Base-by-base conservation (phyloP, 108 stramenopile species). In the Skeletonema menzelii region DNA sequence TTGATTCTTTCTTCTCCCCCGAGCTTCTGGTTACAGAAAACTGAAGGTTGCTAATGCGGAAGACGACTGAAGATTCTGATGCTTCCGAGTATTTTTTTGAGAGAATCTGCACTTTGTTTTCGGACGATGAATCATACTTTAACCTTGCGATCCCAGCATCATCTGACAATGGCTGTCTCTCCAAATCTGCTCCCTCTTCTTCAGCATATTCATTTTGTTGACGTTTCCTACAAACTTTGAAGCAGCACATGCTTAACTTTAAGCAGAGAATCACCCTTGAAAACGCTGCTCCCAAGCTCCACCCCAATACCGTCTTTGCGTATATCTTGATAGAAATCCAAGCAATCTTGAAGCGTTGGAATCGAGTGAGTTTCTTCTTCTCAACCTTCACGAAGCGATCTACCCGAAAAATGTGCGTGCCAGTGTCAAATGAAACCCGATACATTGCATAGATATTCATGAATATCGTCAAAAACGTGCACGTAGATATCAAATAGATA, bases 401-500 rank as follows among this genome's bases (percentile, higher is more conserved):
- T 11, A 47, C 70, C 59, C 80, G 73, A 28, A 81, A 64, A 19
- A 81, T 63, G 65, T 81, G 81, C 8, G 47, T 66, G 0, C 77
- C 81, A 5, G 66, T 44, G 58, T 93, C 89, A 65, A 93, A 93
- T 40, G 80, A 87, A 19, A 86, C 72, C 4, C 76, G 67, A 10
- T 87, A 74, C 8, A 79, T 63, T 11, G 88, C 47, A 53, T 61
- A 87, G 17, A 85, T 34, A 59, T 85, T 82, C 59, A 67, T 67
- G 49, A 71, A 70, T 2, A 82, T 63, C 2, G 69, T 65, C 17
- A 55, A 58, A 57, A 82, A 75, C 42, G 22, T 82, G 69, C 68
- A 84, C 73, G 47, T 82, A 8, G 85, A 80, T 42, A 96, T 93
- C 65, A 96, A 82, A 56, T 90, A 95, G 38, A 87, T 82, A 44